phyloP scores from a whole-genome alignment of 352 stramenopile species.

The Pythium scleroteichum region DNA sequence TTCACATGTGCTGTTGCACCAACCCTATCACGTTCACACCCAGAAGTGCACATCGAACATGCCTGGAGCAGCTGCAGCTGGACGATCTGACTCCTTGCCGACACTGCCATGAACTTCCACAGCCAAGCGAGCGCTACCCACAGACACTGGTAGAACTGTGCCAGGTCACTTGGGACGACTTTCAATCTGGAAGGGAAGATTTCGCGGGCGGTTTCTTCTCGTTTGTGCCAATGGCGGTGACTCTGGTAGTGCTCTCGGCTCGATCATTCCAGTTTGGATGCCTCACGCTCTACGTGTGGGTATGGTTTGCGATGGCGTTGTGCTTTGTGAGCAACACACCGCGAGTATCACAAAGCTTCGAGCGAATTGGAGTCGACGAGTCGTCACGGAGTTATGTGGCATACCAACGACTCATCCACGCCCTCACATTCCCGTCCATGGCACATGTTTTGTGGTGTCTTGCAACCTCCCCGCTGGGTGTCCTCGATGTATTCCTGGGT shows the following conservation, averaged over 20 bases:
- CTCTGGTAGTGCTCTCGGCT: constrained; percentile 34
- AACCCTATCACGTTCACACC: constrained; percentile 29
- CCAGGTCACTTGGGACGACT: constrained; percentile 36
- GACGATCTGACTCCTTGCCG: constrained; percentile 5
- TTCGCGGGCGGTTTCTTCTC: constrained; percentile 49
- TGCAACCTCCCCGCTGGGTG: constrained; percentile 15
- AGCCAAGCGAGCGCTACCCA: constrained; percentile 24
- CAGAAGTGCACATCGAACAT: constrained; percentile 38
- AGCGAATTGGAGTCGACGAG: constrained; percentile 34
- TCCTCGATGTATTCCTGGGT: constrained; percentile 27
- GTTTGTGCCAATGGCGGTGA: constrained; percentile 39
- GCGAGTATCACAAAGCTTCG: constrained; percentile 38
- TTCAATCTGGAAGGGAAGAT: constrained; percentile 28
- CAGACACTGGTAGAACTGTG: constrained; percentile 33
- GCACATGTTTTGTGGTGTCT: constrained; percentile 41
- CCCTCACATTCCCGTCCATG: constrained; percentile 41
- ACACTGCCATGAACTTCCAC: constrained; percentile 21
- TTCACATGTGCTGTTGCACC: constrained; percentile 41
- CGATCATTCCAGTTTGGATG: constrained; percentile 39
- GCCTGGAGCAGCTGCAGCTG: constrained; percentile 24
- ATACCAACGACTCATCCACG: constrained; percentile 50
- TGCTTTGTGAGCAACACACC: constrained; percentile 51
- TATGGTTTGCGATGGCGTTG: constrained; percentile 34
- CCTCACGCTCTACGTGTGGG: constrained; percentile 39
- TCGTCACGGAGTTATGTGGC: constrained; percentile 33